phyloP scores from a whole-genome alignment of 2,329 filamentous ascomycete genomes.

The Myriosclerotinia duriaeana region DNA sequence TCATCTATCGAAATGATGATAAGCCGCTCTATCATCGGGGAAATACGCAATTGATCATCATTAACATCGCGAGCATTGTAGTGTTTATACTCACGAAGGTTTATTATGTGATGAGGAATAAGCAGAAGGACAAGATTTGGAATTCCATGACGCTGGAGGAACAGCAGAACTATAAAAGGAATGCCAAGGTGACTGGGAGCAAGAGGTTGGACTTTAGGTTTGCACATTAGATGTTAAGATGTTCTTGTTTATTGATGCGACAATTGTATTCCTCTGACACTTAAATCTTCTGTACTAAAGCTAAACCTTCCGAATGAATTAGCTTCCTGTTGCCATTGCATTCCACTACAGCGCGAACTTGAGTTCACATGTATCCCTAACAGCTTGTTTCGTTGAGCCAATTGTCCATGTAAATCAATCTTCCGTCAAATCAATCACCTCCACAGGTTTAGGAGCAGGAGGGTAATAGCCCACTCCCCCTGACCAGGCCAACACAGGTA shows the following conservation, averaged over 20 bases:
- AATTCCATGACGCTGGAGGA: conserved; percentile 47
- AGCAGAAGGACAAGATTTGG: conserved; percentile 46
- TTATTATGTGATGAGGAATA: conserved; percentile 51
- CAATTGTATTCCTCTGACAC: neutral
- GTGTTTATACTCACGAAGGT: conserved; percentile 51
- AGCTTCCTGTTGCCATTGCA: too few species aligned
- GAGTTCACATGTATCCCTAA: neutral
- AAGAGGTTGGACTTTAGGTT: conserved; percentile 45
- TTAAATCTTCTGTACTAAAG: neutral
- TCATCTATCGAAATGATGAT: conserved; percentile 53
- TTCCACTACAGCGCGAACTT: neutral
- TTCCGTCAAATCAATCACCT: too few species aligned
- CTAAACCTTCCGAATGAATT: neutral
- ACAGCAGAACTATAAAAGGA: conserved; percentile 40
- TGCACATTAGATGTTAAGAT: conserved; percentile 36
- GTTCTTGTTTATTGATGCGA: neutral
- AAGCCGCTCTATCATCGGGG: conserved; percentile 57
- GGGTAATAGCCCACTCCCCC: too few species aligned
- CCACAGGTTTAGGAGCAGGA: too few species aligned
- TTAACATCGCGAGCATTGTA: conserved; percentile 48
- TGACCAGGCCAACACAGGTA: too few species aligned
- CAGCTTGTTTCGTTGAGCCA: too few species aligned
- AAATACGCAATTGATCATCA: conserved; percentile 56
- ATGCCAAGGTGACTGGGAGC: conserved; percentile 43
- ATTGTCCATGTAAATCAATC: too few species aligned